A percentile compares a stretch with the other conserved stretches of the same genome.
These are phyloP conservation scores for Lobulomyces angularis DNA, from an alignment of 192 early-diverging fungal species.

Conservation along the genomic window DNA sequence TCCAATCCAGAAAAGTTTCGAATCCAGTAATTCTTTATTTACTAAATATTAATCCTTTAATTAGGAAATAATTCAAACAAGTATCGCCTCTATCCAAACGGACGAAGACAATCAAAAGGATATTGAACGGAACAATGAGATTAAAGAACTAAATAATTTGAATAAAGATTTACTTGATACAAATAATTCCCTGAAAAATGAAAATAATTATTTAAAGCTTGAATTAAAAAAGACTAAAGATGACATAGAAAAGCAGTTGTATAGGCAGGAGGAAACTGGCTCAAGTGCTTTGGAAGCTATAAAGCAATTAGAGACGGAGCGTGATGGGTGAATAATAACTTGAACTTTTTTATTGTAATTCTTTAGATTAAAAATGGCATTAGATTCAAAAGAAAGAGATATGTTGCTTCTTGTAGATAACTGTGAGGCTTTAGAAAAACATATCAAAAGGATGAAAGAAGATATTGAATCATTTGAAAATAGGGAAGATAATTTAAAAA, in stretches of 20 bases:
- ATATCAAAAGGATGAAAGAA: constrained; percentile 1
- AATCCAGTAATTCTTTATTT: too few species aligned
- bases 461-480: neutral
- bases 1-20: too few species aligned
- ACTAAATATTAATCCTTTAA: too few species aligned
- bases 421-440: neutral
- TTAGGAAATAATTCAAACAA: too few species aligned
- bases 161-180: neutral
- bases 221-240: constrained; percentile 20
- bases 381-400: constrained; percentile 12
- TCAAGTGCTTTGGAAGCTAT: constrained; percentile 16
- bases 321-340: constrained; percentile 10
- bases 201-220: constrained; percentile 10
- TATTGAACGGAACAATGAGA: too few species aligned
- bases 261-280: constrained; percentile 18
- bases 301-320: constrained; percentile 21
- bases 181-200: neutral
- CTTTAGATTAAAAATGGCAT: neutral
- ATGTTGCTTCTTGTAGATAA: constrained; percentile 13
- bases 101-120: too few species aligned
- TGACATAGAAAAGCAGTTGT: constrained; percentile 22
- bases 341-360: neutral
- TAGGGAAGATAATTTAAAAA: constrained; percentile 1
- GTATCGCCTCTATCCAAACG: too few species aligned
- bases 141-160: too few species aligned